Percentiles rank a stretch among this genome's conserved stretches.
Conservation (phyloP, 2,329 filamentous ascomycete species). For the Beauveria pseudobassiana region DNA sequence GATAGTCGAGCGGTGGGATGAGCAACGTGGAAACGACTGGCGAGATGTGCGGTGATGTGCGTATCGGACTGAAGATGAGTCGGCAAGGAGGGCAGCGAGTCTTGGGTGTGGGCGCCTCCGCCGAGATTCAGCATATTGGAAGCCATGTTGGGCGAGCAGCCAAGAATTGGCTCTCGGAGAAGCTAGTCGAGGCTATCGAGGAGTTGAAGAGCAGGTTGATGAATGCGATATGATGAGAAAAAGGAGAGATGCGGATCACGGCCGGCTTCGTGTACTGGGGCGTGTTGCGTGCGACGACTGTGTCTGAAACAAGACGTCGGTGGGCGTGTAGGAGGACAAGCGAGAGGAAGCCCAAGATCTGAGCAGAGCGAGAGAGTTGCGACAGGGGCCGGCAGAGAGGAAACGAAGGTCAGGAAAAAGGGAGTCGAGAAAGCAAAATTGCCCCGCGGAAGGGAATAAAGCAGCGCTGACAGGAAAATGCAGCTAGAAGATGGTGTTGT, state of each 20-base stretch:
- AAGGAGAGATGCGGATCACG: neutral
- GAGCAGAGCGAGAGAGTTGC: constrained; percentile 5
- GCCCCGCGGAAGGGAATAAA: constrained; percentile 9
- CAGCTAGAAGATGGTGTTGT: neutral
- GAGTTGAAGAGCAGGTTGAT: neutral
- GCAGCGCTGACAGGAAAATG: neutral
- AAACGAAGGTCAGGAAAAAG: constrained; percentile 5
- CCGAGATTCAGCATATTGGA: constrained; percentile 46
- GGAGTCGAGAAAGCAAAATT: constrained; percentile 6
- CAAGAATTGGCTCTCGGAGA: constrained; percentile 20
- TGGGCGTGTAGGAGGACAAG: constrained; percentile 1
- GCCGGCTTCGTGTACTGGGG: neutral
- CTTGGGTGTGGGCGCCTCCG: constrained; percentile 66
- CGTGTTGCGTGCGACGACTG: constrained; percentile 4
- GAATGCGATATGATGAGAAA: neutral
- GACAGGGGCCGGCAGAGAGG: neutral
- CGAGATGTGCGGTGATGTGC: constrained; percentile 73
- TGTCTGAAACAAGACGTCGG: constrained; percentile 5
- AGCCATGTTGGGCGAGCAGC: constrained; percentile 46
- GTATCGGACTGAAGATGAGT: constrained; percentile 74
- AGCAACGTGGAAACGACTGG: constrained; percentile 85
- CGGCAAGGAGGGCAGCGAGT: constrained; percentile 81
- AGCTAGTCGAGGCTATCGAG: neutral
- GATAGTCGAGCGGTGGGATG: constrained; percentile 83
- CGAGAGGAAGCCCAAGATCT: neutral